Base-by-base conservation (phyloP, 345 rosid species). In the Eucalyptus regnans region DNA sequence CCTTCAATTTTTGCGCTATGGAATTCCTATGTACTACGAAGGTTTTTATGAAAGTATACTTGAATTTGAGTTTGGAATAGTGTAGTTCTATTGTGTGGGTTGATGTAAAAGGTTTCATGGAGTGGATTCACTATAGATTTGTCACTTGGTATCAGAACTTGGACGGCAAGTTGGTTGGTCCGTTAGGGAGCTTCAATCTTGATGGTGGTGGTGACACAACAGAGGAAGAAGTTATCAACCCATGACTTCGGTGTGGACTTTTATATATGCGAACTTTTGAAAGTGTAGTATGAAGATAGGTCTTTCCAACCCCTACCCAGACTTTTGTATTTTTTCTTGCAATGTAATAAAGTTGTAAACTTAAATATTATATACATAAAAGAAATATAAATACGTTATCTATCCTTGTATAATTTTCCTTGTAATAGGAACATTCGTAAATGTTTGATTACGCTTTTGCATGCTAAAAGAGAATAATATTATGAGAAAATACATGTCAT, bases 181-280 rank as follows among this genome's bases (percentile, higher is more conserved):
- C 1, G 2, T 56, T 56, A 17, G 27, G 62, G 12, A 17, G 62
- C 62, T 56, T 56, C 12, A 12, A 56, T 23, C 62, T 56, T 23
- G 12, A 56, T 56, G 29, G 0, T 56, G 62, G 6, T 23, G 6
- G 29, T 23, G 29, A 56, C 0, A 0, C 3, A 0, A 0, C 1
- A 23, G 1, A 56, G 0, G 0, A 5, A 56, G 12, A 56, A 56
- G 62, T 56, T 22, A 23, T 56, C 62, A 56, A 56, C 27, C 29
- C 62, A 56, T 23, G 12, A 52, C 2, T 52, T 18, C 1, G 3
- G 12, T 23, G 11, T 23, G 29, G 12, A 56, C 6, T 8, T 8
- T 22, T 56, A 23, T 56, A 22, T 23, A 9, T 20, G 12, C 6
- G 1, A 5, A 56, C 6, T 56, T 56, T 9, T 56, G 23, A 56